These are phyloP conservation scores for Geum urbanum DNA, from an alignment of 306 rosid species.

Conservation along the genomic window DNA sequence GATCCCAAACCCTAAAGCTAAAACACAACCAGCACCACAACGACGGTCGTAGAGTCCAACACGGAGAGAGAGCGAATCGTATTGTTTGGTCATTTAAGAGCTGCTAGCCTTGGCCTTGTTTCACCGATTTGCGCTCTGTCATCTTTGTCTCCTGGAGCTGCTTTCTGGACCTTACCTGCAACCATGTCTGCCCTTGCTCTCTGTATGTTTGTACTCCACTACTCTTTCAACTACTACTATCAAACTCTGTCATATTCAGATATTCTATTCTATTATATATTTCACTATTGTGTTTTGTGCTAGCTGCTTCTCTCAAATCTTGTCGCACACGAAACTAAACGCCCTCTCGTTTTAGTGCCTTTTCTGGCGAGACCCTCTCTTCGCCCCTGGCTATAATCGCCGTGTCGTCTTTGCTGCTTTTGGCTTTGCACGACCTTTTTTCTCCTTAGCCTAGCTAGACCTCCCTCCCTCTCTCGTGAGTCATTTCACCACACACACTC, in stretches of 20 bases:
- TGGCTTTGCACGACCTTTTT: neutral
- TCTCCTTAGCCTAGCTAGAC: neutral
- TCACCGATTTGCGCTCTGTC: conserved; percentile 31
- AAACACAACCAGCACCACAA: neutral
- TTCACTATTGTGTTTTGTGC: no score
- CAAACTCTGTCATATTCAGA: no score
- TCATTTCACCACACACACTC: neutral
- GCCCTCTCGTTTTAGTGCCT: neutral
- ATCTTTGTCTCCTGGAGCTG: conserved; percentile 27
- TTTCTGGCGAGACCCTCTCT: neutral
- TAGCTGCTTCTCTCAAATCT: no score
- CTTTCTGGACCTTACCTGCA: neutral
- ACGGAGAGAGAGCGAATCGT: conserved; percentile 14
- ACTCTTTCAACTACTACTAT: neutral
- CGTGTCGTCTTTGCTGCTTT: conserved; percentile 21
- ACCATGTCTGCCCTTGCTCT: conserved; percentile 7
- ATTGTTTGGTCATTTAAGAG: conserved; percentile 43
- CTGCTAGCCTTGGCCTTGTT: neutral
- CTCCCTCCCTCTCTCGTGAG: neutral
- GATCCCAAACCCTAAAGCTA: neutral
- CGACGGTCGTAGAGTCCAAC: neutral
- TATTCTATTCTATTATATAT: no score
- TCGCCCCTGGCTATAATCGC: conserved; percentile 1
- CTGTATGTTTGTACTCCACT: conserved; percentile 8
- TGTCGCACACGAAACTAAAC: neutral